Conservation (phyloP, 2,329 filamentous ascomycete species). For the Dothiorella sarmentorum region DNA sequence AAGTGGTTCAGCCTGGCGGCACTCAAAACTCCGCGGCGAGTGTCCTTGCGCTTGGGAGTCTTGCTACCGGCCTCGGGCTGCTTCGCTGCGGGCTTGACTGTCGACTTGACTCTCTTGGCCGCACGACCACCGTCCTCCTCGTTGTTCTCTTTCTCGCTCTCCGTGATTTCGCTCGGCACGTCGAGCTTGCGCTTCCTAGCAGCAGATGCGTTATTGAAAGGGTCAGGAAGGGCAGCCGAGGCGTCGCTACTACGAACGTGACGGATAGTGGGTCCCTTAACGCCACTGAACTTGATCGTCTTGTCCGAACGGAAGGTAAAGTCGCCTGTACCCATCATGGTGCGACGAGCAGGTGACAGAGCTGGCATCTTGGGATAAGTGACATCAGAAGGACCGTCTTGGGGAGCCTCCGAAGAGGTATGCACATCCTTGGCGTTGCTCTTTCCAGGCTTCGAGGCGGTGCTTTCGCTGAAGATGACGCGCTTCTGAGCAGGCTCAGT, state of each 20-base stretch:
- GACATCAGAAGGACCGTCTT: conserved; percentile 26
- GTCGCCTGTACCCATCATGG: conserved; percentile 35
- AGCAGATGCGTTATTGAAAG: conserved; percentile 21
- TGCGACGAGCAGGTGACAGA: conserved; percentile 28
- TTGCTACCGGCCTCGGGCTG: conserved; percentile 25
- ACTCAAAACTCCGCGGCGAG: conserved; percentile 32
- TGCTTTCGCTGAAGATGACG: conserved; percentile 75
- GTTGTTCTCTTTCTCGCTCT: conserved; percentile 45
- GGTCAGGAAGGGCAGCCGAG: conserved; percentile 22
- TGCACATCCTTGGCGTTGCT: conserved; percentile 28
- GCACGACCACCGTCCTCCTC: conserved; percentile 31
- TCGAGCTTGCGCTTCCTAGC: conserved; percentile 45
- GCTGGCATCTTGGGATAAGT: conserved; percentile 38
- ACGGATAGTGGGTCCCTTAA: conserved; percentile 31
- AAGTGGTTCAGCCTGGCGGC: conserved; percentile 37
- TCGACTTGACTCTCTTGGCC: conserved; percentile 33
- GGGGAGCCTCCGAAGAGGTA: conserved; percentile 32
- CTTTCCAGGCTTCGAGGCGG: conserved; percentile 29
- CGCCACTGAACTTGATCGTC: conserved; percentile 43
- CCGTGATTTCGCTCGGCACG: conserved; percentile 28
- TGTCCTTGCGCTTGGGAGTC: conserved; percentile 22
- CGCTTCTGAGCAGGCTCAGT: conserved; percentile 74
- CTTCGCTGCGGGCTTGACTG: conserved; percentile 29
- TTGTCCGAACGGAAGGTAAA: conserved; percentile 50
- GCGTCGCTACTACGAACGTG: conserved; percentile 46